A percentile compares a stretch with the other conserved stretches of the same genome.
These are phyloP conservation scores for Hypoxylon sp. DNA, from an alignment of 2,329 filamentous ascomycete genomes.

Conservation along the genomic window DNA sequence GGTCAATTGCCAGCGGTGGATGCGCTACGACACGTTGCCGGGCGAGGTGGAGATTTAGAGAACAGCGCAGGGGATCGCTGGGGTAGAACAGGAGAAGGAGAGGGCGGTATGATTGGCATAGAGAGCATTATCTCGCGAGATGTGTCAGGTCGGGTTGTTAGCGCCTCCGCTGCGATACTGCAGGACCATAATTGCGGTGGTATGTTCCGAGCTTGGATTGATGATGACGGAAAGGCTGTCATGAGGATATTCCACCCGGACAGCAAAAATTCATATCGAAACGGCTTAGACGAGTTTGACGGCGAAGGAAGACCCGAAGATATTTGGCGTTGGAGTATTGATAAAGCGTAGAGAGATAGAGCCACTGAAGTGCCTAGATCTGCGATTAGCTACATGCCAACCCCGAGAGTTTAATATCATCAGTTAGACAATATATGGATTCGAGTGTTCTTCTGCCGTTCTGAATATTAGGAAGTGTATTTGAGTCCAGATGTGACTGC, in stretches of 20 bases:
- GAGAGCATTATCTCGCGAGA: slow-evolving; percentile 67
- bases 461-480: slow-evolving; percentile 46
- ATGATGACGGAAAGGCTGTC: slow-evolving; percentile 68
- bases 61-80: slow-evolving; percentile 80
- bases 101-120: slow-evolving; percentile 88
- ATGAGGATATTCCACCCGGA: slow-evolving; percentile 70
- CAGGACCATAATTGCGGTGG: slow-evolving; percentile 88
- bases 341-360: slow-evolving; percentile 25
- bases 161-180: slow-evolving; percentile 66
- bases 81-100: slow-evolving; percentile 80
- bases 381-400: slow-evolving; percentile 18
- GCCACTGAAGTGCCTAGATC: slow-evolving; percentile 29
- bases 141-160: slow-evolving; percentile 56
- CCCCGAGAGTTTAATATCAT: neutral
- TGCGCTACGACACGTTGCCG: slow-evolving; percentile 75
- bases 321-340: slow-evolving; percentile 15
- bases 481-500: slow-evolving; percentile 39
- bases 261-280: slow-evolving; percentile 5
- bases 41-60: slow-evolving; percentile 79
- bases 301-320: slow-evolving; percentile 23
- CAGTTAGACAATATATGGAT: slow-evolving; percentile 3
- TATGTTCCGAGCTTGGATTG: slow-evolving; percentile 86
- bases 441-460: neutral
- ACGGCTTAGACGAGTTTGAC: neutral
- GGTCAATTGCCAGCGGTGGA: slow-evolving; percentile 61